Conservation (phyloP, 331 rosid species). For the Malus hybrid region DNA sequence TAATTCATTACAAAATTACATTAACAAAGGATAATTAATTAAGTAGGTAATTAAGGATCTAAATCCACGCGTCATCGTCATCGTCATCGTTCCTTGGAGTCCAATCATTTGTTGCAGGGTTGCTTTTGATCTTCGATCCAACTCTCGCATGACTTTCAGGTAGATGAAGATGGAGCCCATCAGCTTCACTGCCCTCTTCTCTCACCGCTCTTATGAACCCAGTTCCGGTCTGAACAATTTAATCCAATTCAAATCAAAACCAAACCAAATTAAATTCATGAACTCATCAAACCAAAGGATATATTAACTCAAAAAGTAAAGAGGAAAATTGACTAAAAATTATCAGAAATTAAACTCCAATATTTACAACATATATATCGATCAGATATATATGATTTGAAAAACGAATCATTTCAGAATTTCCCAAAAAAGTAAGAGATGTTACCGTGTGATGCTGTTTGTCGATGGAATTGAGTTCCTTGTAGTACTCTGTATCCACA, state of each 20-base stretch:
- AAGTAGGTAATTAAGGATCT: not conserved
- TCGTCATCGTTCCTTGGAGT: constrained; percentile 38
- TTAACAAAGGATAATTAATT: not conserved
- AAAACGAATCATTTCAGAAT: too few relatives aligned
- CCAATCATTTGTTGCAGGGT: constrained; percentile 89
- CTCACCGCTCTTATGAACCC: constrained; percentile 50
- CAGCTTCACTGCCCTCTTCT: constrained; percentile 21
- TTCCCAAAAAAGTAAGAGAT: not conserved
- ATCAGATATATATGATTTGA: too few relatives aligned
- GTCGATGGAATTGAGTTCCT: constrained; percentile 41
- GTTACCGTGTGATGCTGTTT: constrained; percentile 61
- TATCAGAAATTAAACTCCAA: not conserved
- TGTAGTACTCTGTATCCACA: constrained; percentile 62
- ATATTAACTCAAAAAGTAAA: not conserved
- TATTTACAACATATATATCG: too few relatives aligned
- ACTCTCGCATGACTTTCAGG: constrained; percentile 12
- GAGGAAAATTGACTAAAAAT: not conserved
- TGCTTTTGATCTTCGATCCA: constrained; percentile 34
- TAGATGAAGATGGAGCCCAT: constrained; percentile 16
- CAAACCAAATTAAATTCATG: not conserved
- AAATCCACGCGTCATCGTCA: constrained; percentile 29
- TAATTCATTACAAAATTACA: not conserved
- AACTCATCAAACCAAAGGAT: not conserved
- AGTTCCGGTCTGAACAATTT: constrained; percentile 45
- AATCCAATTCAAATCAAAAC: not conserved